These are phyloP conservation scores for Harringtonia lauricola DNA, from an alignment of 2,329 filamentous ascomycete species.

Conservation along the genomic window DNA sequence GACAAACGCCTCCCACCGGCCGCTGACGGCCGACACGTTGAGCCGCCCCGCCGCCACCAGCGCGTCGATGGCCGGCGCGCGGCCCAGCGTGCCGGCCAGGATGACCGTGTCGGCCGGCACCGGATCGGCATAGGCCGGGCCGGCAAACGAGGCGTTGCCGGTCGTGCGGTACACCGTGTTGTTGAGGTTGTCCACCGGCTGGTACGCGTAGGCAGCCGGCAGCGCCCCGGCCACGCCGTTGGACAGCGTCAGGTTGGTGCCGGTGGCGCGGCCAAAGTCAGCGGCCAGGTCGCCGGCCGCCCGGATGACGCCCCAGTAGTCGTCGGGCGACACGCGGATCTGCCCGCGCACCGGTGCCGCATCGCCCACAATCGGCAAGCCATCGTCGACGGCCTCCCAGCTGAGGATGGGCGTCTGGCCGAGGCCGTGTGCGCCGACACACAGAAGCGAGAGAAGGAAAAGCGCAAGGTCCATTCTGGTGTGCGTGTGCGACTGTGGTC, in stretches of 20 bases:
- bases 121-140: constrained; percentile 31
- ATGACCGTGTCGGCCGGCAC: constrained; percentile 40
- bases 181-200: constrained; percentile 31
- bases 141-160: constrained; percentile 28
- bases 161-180: constrained; percentile 36
- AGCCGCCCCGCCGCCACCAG: constrained; percentile 45
- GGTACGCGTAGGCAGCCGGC: constrained; percentile 29
- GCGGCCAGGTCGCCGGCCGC: constrained; percentile 55
- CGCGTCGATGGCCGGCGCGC: constrained; percentile 48
- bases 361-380: constrained; percentile 26
- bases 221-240: constrained; percentile 29
- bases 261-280: constrained; percentile 63
- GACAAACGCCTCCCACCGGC: constrained; percentile 60
- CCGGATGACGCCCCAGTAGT: constrained; percentile 58
- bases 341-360: constrained; percentile 24
- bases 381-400: constrained; percentile 19
- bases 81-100: constrained; percentile 58
- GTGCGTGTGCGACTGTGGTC: no score
- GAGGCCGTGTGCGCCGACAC: constrained; percentile 14
- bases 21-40: constrained; percentile 43
- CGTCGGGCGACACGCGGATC: constrained; percentile 44
- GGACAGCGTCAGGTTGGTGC: constrained; percentile 49
- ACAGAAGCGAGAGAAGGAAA: no score
- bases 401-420: constrained; percentile 38
- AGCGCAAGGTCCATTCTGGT: no score